Base-by-base conservation (phyloP, 2,329 filamentous ascomycete species). In the Tolypocladium ophioglossoides region DNA sequence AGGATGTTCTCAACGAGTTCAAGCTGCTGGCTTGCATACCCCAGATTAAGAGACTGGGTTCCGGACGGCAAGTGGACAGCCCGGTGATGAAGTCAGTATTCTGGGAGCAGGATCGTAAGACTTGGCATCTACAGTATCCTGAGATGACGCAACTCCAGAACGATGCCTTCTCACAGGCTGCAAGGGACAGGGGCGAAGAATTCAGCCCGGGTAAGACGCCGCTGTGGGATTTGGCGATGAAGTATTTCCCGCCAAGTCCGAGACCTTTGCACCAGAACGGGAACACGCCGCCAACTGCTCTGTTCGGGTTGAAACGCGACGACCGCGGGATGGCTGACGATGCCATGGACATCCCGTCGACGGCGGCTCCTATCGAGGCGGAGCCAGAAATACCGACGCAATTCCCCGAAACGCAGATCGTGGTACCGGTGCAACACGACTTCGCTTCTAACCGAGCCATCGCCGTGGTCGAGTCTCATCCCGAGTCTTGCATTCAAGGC, bases 391-490 rank as follows among this genome's bases (percentile, higher is more conserved):
- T 66, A 7, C 70, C 73, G 55, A 74, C 70, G 2, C 60, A 73
- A 16, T 64, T 68, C 14, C 65, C 66, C 0, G 69, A 71, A 12
- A 65, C 66, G 1, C 67, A 69, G 38, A 66, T 70, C 8, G 62
- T 70, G 14, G 65, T 74, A 24, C 68, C 72, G 7, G 54, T 72
- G 11, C 65, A 64, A 40, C 58, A 63, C 3, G 63, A 67, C 22
- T 62, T 63, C 11, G 58, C 59, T 1, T 63, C 71, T 5, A 75
- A 72, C 56, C 70, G 69, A 12, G 68, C 75, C 3, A 75, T 90
- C 2, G 90, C 87, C 9, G 80, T 82, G 53, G 72, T 96, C 16
- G 79, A 81, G 16, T 85, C 85, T 0, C 77, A 84, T 0, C 63
- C 78, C 0, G 82, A 82, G 16, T 96, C 91, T 0, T 77, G 82